Percentiles rank a stretch among this genome's conserved stretches.
These are phyloP conservation scores for Candida ortonii DNA, from an alignment of 805 yeast species.

Conservation along the genomic window DNA sequence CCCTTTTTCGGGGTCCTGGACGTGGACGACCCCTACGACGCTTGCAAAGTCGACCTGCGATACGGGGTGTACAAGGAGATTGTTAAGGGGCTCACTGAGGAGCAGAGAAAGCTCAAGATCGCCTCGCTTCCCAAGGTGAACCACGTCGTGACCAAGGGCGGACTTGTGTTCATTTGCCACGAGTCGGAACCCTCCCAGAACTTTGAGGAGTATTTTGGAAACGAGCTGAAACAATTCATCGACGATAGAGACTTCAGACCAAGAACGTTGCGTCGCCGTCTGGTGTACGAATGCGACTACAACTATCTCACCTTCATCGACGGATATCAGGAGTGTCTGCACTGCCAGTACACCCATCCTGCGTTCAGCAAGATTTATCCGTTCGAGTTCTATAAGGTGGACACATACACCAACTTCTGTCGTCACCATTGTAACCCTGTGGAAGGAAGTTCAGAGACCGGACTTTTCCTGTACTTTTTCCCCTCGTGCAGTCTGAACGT, in stretches of 20 bases:
- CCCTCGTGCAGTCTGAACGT: constrained; percentile 28
- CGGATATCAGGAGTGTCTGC: constrained; percentile 31
- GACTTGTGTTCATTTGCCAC: constrained; percentile 28
- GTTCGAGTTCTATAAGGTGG: constrained; percentile 28
- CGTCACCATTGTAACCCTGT: constrained; percentile 26
- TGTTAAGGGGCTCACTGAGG: constrained; percentile 11
- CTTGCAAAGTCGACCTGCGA: constrained; percentile 16
- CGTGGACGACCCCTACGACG: constrained; percentile 23
- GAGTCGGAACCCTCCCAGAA: constrained; percentile 18
- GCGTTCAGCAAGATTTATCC: constrained; percentile 27
- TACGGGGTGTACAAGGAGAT: constrained; percentile 27
- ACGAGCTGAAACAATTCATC: constrained; percentile 21
- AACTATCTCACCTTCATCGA: constrained; percentile 26
- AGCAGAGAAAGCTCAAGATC: constrained; percentile 12
- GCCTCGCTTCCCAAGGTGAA: constrained; percentile 21
- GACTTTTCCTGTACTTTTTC: constrained; percentile 29
- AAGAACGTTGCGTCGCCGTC: constrained; percentile 20
- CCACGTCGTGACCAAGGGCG: constrained; percentile 23
- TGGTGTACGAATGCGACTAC: constrained; percentile 27
- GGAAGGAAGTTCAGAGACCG: constrained; percentile 15
- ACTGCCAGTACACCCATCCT: constrained; percentile 30
- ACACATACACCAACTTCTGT: constrained; percentile 27
- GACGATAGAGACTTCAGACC: constrained; percentile 20
- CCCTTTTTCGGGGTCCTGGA: constrained; percentile 28
- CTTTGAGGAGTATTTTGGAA: constrained; percentile 21